phyloP scores from a whole-genome alignment of 257 asterid species.

The Penstemon newberryi region DNA sequence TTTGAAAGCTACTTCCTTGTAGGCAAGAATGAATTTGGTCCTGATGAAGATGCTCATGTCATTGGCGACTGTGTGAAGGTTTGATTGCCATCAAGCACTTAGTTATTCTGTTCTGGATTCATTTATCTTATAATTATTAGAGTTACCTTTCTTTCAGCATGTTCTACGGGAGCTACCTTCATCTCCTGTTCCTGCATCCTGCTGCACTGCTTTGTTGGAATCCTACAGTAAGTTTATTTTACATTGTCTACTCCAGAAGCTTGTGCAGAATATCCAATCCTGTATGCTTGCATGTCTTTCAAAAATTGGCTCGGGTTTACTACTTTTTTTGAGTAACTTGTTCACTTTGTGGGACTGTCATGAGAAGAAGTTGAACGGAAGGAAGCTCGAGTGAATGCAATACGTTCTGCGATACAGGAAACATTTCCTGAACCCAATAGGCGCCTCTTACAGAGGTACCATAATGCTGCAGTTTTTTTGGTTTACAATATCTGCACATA shows the following conservation, averaged over 20 bases:
- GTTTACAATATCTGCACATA: slow-evolving; percentile 2
- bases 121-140: slow-evolving; percentile 29
- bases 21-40: slow-evolving; percentile 76
- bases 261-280: slow-evolving; percentile 17
- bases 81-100: slow-evolving; percentile 28
- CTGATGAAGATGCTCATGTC: slow-evolving; percentile 90
- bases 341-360: slow-evolving; percentile 31
- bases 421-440: slow-evolving; percentile 94
- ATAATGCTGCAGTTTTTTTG: slow-evolving; percentile 18
- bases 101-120: slow-evolving; percentile 16
- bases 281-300: not conserved
- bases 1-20: slow-evolving; percentile 28
- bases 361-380: slow-evolving; percentile 67
- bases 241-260: slow-evolving; percentile 10
- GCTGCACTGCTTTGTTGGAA: slow-evolving; percentile 92
- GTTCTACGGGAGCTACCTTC: slow-evolving; percentile 96
- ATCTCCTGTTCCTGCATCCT: slow-evolving; percentile 96
- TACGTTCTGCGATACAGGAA: slow-evolving; percentile 82
- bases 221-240: slow-evolving; percentile 68
- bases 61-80: slow-evolving; percentile 94
- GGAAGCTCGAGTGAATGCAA: slow-evolving; percentile 77
- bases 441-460: slow-evolving; percentile 87
- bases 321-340: slow-evolving; percentile 9
- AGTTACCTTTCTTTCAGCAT: slow-evolving; percentile 55
- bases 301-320: not conserved